Conservation (phyloP, 2,329 filamentous ascomycete genomes). For the Hymenoscyphus linearis region DNA sequence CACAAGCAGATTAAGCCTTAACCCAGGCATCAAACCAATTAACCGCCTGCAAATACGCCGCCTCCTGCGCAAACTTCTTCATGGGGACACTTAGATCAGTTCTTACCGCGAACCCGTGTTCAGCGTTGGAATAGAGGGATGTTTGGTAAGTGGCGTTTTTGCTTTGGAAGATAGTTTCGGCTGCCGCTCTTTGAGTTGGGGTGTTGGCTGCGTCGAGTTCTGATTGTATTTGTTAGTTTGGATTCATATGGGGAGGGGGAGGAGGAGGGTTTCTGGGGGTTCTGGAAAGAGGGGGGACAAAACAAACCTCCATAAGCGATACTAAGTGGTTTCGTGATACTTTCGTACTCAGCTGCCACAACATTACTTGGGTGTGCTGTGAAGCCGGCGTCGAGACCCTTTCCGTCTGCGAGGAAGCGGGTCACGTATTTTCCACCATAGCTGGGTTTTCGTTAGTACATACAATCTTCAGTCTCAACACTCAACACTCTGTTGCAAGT, state of each 20-base stretch:
- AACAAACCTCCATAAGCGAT: conserved; percentile 55
- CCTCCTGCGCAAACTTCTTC: conserved; percentile 68
- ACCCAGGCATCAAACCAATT: conserved; percentile 53
- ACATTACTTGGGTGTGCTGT: conserved; percentile 62
- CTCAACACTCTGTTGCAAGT: too few relatives aligned
- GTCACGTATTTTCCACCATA: conserved; percentile 57
- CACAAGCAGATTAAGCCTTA: background rate
- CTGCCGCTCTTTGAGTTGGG: conserved; percentile 12
- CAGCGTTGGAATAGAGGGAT: conserved; percentile 61
- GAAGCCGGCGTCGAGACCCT: conserved; percentile 51
- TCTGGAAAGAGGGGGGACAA: conserved; percentile 4
- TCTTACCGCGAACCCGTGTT: conserved; percentile 71
- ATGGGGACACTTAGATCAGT: conserved; percentile 47
- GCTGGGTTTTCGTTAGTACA: conserved; percentile 14
- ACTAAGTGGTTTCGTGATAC: conserved; percentile 50
- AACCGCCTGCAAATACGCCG: conserved; percentile 71
- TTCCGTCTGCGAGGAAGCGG: conserved; percentile 46
- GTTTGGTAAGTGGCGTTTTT: conserved; percentile 59
- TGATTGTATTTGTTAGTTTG: conserved; percentile 16
- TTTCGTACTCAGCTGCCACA: conserved; percentile 51
- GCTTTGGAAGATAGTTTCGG: conserved; percentile 51
- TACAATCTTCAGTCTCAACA: background rate
- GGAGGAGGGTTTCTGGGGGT: background rate
- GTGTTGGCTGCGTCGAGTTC: conserved; percentile 34
- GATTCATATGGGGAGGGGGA: background rate